phyloP scores from a whole-genome alignment of 1,139 yeast genomes.

The Kurtzmaniella quercitrusa region DNA sequence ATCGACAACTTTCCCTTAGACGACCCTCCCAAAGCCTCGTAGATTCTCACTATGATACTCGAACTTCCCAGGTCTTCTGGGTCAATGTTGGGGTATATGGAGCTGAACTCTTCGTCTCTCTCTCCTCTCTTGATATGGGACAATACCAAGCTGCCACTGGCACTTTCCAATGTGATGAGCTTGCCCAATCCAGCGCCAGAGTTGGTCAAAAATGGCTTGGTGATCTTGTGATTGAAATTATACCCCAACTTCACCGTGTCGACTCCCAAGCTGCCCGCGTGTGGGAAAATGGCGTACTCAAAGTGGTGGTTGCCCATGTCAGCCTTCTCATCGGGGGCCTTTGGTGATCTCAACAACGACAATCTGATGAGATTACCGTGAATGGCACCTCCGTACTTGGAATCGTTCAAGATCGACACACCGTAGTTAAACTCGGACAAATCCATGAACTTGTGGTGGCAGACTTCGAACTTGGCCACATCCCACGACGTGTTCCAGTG shows the following conservation, averaged over 20 bases:
- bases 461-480: slow-evolving; percentile 91
- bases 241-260: slow-evolving; percentile 72
- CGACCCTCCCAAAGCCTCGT: slow-evolving; percentile 81
- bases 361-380: slow-evolving; percentile 87
- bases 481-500: slow-evolving; percentile 96
- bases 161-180: slow-evolving; percentile 36
- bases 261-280: slow-evolving; percentile 57
- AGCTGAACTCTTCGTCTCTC: slow-evolving; percentile 59
- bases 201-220: slow-evolving; percentile 11
- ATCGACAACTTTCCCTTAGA: slow-evolving; percentile 49
- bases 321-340: slow-evolving; percentile 87
- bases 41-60: slow-evolving; percentile 67
- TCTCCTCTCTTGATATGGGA: slow-evolving; percentile 86
- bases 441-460: slow-evolving; percentile 92
- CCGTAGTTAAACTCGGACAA: slow-evolving; percentile 84
- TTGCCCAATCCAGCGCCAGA: slow-evolving; percentile 17
- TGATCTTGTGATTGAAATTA: slow-evolving; percentile 66
- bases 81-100: slow-evolving; percentile 30
- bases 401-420: slow-evolving; percentile 78
- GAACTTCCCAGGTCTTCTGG: slow-evolving; percentile 38
- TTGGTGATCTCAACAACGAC: slow-evolving; percentile 78
- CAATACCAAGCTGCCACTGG: slow-evolving; percentile 52
- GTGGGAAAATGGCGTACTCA: slow-evolving; percentile 83
- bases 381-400: slow-evolving; percentile 86
- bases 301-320: slow-evolving; percentile 89